phyloP scores from a whole-genome alignment of 768 basidiomycete genomes.

The Infundibulicybe gibba region DNA sequence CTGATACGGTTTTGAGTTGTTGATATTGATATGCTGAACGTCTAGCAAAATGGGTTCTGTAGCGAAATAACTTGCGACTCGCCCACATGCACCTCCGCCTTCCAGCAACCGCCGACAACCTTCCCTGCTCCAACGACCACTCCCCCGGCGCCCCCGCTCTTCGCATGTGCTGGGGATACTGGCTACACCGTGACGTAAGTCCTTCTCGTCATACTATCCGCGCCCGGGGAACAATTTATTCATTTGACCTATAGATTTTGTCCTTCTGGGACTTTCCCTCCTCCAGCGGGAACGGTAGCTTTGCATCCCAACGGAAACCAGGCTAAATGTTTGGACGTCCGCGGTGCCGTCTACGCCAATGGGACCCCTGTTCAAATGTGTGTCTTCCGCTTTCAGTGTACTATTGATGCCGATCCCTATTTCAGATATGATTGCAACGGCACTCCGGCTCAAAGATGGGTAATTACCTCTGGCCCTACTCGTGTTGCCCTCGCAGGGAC shows the following conservation, averaged over 20 bases:
- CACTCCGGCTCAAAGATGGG: conserved; percentile 26
- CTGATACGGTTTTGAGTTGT: neutral
- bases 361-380: conserved; percentile 32
- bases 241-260: neutral
- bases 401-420: no score
- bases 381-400: no score
- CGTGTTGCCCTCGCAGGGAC: conserved; percentile 20
- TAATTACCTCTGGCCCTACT: conserved; percentile 15
- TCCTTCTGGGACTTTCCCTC: conserved; percentile 1
- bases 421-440: conserved; percentile 30
- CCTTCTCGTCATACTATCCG: no score
- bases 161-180: neutral
- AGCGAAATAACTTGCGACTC: neutral
- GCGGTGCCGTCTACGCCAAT: conserved; percentile 19
- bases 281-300: conserved; percentile 1
- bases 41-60: no score
- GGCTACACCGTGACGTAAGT: no score
- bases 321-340: conserved; percentile 26
- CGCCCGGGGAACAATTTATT: no score
- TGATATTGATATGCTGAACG: neutral
- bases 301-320: conserved; percentile 18
- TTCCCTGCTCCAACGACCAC: neutral
- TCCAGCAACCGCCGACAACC: conserved; percentile 1
- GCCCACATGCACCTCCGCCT: neutral
- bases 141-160: conserved; percentile 1